Conservation (phyloP, 1,139 yeast genomes). For the Pichiaceae sp. region DNA sequence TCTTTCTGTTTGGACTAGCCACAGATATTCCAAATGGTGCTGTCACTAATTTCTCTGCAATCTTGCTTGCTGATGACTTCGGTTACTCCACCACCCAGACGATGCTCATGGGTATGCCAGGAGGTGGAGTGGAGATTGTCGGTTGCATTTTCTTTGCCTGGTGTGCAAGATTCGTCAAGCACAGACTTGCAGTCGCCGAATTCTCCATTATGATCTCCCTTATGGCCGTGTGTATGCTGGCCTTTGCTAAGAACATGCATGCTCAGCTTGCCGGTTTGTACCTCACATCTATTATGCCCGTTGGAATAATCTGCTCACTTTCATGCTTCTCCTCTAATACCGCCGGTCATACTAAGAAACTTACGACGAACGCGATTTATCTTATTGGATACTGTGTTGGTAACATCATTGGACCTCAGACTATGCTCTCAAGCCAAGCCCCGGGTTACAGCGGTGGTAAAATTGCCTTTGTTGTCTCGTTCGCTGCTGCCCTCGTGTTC, state of each 20-base stretch:
- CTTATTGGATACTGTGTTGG: slow-evolving; percentile 53
- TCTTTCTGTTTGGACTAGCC: slow-evolving; percentile 23
- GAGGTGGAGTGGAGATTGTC: slow-evolving; percentile 30
- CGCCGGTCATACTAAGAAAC: slow-evolving; percentile 34
- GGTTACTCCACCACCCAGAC: slow-evolving; percentile 20
- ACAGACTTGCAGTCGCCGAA: slow-evolving; percentile 36
- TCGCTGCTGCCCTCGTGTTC: slow-evolving; percentile 7
- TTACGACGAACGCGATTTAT: slow-evolving; percentile 46
- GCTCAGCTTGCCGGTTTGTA: slow-evolving; percentile 38
- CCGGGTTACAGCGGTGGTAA: slow-evolving; percentile 36
- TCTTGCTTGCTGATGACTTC: slow-evolving; percentile 16
- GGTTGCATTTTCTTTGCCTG: slow-evolving; percentile 33
- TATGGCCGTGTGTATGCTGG: slow-evolving; percentile 37
- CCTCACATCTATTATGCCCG: slow-evolving; percentile 14
- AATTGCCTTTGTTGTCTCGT: slow-evolving; percentile 15
- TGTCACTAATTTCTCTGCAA: slow-evolving; percentile 24
- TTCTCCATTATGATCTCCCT: slow-evolving; percentile 30
- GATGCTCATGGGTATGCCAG: slow-evolving; percentile 31
- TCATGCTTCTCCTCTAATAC: slow-evolving; percentile 33
- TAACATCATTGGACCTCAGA: slow-evolving; percentile 60
- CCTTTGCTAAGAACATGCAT: slow-evolving; percentile 30
- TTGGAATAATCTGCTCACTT: neutral
- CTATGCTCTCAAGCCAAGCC: slow-evolving; percentile 39
- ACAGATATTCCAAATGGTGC: slow-evolving; percentile 30
- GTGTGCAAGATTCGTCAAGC: slow-evolving; percentile 20